These are phyloP conservation scores for Tetracladium marchalianum DNA, from an alignment of 495 filamentous ascomycete species.

Conservation along the genomic window DNA sequence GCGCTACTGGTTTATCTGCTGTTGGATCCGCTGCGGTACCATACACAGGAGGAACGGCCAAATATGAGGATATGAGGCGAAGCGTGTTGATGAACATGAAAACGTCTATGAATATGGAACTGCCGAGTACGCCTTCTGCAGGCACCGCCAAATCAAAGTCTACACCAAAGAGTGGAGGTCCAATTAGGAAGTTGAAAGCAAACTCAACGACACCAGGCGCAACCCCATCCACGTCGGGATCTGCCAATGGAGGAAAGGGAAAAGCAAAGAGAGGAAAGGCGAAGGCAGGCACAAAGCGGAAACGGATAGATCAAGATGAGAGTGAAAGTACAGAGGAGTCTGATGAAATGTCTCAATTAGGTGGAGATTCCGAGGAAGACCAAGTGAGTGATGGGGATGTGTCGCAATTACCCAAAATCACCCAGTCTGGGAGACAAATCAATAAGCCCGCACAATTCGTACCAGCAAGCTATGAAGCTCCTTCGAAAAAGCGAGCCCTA, in stretches of 20 bases:
- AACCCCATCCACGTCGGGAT: conserved; percentile 8
- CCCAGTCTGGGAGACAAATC: conserved; percentile 76
- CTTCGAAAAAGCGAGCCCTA: conserved; percentile 28
- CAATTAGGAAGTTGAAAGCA: not conserved
- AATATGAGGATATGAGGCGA: conserved; percentile 37
- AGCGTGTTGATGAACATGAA: conserved; percentile 39
- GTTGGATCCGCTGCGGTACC: conserved; percentile 17
- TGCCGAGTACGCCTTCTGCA: conserved; percentile 12
- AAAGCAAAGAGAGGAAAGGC: conserved; percentile 6
- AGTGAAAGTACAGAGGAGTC: conserved; percentile 29
- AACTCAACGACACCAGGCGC: conserved; percentile 9
- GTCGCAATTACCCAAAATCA: conserved; percentile 51
- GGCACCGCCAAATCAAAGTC: not conserved
- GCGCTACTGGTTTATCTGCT: conserved; percentile 15
- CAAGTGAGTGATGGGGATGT: conserved; percentile 31
- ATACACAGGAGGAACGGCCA: conserved; percentile 25
- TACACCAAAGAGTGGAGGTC: not conserved
- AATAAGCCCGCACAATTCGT: conserved; percentile 64
- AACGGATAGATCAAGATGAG: conserved; percentile 30
- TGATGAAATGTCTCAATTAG: conserved; percentile 27
- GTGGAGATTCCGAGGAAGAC: conserved; percentile 37
- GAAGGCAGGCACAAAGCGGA: conserved; percentile 33
- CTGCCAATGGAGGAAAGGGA: conserved; percentile 6
- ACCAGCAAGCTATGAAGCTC: conserved; percentile 39
- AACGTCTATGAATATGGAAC: conserved; percentile 35